These are phyloP conservation scores for Nitzschia putrida DNA, from an alignment of 108 stramenopile genomes.

Conservation along the genomic window DNA sequence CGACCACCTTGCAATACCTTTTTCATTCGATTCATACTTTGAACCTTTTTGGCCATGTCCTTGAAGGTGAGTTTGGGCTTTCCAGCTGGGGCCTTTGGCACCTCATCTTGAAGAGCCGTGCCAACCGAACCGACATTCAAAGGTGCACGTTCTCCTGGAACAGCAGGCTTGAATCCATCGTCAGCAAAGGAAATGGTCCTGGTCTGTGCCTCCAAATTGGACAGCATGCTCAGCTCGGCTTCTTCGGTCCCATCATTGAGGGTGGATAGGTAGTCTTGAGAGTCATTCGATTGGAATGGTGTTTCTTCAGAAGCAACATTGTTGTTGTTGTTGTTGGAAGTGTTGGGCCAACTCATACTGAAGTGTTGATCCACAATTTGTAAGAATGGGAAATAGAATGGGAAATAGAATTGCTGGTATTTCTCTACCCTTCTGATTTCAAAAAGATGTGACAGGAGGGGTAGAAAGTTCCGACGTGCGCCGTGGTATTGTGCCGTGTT, in stretches of 20 bases:
- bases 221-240: slow-evolving; percentile 25
- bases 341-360: too few species aligned
- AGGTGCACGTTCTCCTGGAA: slow-evolving; percentile 29
- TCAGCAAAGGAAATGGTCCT: neutral
- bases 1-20: slow-evolving; percentile 8
- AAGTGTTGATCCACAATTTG: too few species aligned
- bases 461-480: too few species aligned
- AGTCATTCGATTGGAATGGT: too few species aligned
- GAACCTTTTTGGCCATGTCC: slow-evolving; percentile 10
- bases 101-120: slow-evolving; percentile 4
- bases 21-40: slow-evolving; percentile 1
- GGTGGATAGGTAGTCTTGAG: too few species aligned
- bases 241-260: slow-evolving; percentile 2
- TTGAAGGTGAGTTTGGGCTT: slow-evolving; percentile 11
- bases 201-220: slow-evolving; percentile 25
- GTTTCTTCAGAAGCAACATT: too few species aligned
- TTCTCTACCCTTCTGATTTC: too few species aligned
- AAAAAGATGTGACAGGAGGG: too few species aligned
- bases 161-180: slow-evolving; percentile 36
- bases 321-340: too few species aligned
- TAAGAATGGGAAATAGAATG: too few species aligned
- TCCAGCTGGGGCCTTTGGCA: neutral
- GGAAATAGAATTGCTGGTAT: too few species aligned
- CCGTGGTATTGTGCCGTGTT: too few species aligned
- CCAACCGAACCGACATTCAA: slow-evolving; percentile 20